A percentile compares a stretch with the other conserved stretches of the same genome.
Conservation (phyloP, 2,329 filamentous ascomycete species). For the Beauveria rudraprayagi region DNA sequence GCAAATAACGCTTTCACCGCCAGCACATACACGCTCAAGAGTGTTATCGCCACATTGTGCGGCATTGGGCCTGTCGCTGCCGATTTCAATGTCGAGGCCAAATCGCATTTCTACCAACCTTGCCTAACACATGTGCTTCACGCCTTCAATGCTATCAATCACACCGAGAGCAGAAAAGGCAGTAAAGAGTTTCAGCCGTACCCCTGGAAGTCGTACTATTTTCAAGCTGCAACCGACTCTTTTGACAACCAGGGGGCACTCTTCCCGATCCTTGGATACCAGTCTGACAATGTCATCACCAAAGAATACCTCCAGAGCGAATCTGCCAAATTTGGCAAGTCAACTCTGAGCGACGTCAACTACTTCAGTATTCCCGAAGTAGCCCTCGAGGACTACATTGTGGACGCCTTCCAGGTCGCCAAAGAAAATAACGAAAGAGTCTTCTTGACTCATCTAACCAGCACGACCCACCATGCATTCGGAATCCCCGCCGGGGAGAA, state of each 20-base stretch:
- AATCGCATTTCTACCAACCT: conserved; percentile 35
- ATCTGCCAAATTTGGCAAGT: conserved; percentile 21
- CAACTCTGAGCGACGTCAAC: conserved; percentile 24
- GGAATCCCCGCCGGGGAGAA: conserved; percentile 21
- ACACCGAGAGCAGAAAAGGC: conserved; percentile 7
- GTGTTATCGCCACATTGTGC: conserved; percentile 33
- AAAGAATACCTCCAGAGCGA: conserved; percentile 24
- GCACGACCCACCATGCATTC: conserved; percentile 28
- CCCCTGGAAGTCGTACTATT: conserved; percentile 26
- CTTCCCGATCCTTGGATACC: conserved; percentile 25
- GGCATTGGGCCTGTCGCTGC: conserved; percentile 32
- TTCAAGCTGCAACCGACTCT: conserved; percentile 25
- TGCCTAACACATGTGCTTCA: conserved; percentile 34
- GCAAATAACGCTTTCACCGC: conserved; percentile 33
- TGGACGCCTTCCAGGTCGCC: conserved; percentile 23
- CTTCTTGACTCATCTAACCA: conserved; percentile 28
- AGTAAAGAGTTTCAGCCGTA: conserved; percentile 17
- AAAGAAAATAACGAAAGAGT: conserved; percentile 23
- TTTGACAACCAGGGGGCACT: conserved; percentile 27
- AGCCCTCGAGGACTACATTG: conserved; percentile 25
- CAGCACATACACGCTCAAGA: conserved; percentile 37
- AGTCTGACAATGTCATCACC: conserved; percentile 19
- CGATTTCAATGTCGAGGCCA: conserved; percentile 34
- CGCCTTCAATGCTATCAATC: conserved; percentile 20
- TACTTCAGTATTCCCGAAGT: conserved; percentile 27